Evolutionary conservation across 139 green algal genomes (phyloP), one percentile per base, ranked within the genome.

Genomic region (Micractinium sp.): DNA sequence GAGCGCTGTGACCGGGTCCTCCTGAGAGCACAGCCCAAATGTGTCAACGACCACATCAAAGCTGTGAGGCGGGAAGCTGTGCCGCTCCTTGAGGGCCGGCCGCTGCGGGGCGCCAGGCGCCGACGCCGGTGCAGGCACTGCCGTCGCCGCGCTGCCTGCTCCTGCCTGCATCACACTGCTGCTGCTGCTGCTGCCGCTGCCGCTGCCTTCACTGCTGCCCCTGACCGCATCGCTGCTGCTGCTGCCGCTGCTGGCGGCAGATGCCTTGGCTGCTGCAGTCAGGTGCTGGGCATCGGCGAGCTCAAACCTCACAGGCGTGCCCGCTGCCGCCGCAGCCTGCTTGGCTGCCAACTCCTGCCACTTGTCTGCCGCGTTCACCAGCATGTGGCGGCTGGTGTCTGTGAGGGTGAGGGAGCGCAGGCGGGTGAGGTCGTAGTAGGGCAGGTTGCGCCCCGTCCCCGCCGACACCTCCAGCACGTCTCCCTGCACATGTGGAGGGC

Each of bases 21-120:
- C 73, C 71, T 92, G 90, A 9, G 85, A 93, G 87, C 95, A 97
- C 29, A 97, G 92, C 19, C 95, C 95, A 92, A 97, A 97, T 0
- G 94, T 97, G 88, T 97, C 95, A 33, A 98, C 92, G 2, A 97
- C 93, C 0, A 92, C 94, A 87, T 97, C 95, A 91, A 96, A 97
- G n/a, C 41, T 92, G 31, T 67, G 41, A 7, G 85, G 69, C 23
- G 85, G 81, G 75, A 96, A 96, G 2, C 41, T 88, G 1, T 85
- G 73, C 38, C 91, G 23, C 71, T 86, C 74, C 0, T 35, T 29
- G 60, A 91, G 39, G 31, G 81, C 47, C 71, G 75, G 91, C 13
- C 80, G 35, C 29, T 73, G 61, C 82, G 81, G 60, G 60, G 33
- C 5, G 41, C 71, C 39, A 38, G 85, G 9, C 31, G 35, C 20